Evolutionary conservation across 2,329 filamentous ascomycete species (phyloP).

Genomic region (Epichloe glyceriae): DNA sequence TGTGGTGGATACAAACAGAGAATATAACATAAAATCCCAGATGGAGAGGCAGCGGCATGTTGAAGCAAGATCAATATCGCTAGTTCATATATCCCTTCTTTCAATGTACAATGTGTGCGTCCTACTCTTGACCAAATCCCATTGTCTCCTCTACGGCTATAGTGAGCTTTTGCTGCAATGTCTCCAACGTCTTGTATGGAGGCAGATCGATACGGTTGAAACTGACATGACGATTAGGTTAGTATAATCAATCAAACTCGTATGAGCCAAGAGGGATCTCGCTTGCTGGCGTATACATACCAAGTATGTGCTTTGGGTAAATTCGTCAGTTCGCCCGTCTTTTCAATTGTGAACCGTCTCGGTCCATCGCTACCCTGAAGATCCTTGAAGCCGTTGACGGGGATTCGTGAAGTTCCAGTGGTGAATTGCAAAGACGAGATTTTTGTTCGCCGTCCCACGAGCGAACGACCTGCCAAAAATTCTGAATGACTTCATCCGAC

Average conservation of each 20-base stretch:
- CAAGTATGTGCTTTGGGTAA: slow-evolving; percentile 96
- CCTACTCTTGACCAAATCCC: slow-evolving; percentile 93
- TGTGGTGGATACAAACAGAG: background rate
- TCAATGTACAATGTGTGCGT: background rate
- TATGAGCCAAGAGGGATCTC: no score
- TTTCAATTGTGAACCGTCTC: slow-evolving; percentile 93
- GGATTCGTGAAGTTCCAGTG: slow-evolving; percentile 92
- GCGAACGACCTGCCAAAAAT: slow-evolving; percentile 97
- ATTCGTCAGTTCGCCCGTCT: slow-evolving; percentile 81
- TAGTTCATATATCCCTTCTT: background rate
- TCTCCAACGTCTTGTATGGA: slow-evolving; percentile 79
- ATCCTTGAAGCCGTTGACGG: slow-evolving; percentile 99
- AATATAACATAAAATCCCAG: background rate
- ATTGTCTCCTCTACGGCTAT: slow-evolving; percentile 98
- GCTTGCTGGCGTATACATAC: slow-evolving; percentile 40
- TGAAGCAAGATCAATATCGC: slow-evolving; percentile 2
- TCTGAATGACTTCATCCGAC: slow-evolving; percentile 90
- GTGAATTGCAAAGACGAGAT: slow-evolving; percentile 93
- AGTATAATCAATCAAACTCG: slow-evolving; percentile 7
- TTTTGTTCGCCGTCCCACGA: slow-evolving; percentile 98
- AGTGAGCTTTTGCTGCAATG: slow-evolving; percentile 77
- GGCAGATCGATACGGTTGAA: slow-evolving; percentile 97
- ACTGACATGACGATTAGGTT: slow-evolving; percentile 30
- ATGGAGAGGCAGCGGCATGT: background rate
- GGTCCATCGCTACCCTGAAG: slow-evolving; percentile 93